phyloP scores from a whole-genome alignment of 495 filamentous ascomycete genomes.

The Annulohypoxylon bovei region DNA sequence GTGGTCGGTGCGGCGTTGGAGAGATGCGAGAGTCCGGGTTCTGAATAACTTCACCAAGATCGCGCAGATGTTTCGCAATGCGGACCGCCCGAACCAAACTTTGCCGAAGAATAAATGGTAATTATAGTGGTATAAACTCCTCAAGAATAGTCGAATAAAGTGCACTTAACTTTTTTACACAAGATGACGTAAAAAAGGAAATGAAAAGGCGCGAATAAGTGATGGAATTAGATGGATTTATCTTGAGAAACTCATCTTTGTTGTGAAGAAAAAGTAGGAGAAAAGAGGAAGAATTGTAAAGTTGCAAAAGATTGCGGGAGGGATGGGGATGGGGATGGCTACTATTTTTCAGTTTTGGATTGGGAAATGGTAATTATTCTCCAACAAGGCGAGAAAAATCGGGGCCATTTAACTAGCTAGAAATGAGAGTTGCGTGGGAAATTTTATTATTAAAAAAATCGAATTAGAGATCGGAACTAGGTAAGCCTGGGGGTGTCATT shows the following conservation, averaged over 20 bases:
- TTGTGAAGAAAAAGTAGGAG: conserved; percentile 52
- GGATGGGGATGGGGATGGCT: conserved; percentile 57
- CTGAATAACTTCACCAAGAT: conserved; percentile 59
- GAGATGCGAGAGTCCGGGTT: conserved; percentile 30
- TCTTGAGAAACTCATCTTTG: conserved; percentile 62
- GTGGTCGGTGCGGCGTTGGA: conserved; percentile 44
- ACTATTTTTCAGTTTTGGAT: conserved; percentile 49
- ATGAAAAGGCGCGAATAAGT: conserved; percentile 43
- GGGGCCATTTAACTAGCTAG: conserved; percentile 52
- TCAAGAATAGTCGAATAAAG: conserved; percentile 38
- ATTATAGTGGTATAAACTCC: conserved; percentile 23
- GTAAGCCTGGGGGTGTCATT: conserved; percentile 41
- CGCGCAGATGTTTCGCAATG: conserved; percentile 36
- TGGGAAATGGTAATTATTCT: conserved; percentile 43
- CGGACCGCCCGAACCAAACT: conserved; percentile 12
- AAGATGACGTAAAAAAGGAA: conserved; percentile 45
- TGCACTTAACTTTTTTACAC: conserved; percentile 46
- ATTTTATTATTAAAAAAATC: conserved; percentile 55
- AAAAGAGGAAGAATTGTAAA: conserved; percentile 58
- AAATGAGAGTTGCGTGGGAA: conserved; percentile 56
- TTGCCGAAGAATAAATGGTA: conserved; percentile 27
- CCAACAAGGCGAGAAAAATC: conserved; percentile 57
- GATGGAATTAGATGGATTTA: conserved; percentile 61
- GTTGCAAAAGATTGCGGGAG: conserved; percentile 48
- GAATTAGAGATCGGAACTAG: conserved; percentile 58